Conservation (phyloP, 441 rosid genomes). For the Kokia cookei region DNA sequence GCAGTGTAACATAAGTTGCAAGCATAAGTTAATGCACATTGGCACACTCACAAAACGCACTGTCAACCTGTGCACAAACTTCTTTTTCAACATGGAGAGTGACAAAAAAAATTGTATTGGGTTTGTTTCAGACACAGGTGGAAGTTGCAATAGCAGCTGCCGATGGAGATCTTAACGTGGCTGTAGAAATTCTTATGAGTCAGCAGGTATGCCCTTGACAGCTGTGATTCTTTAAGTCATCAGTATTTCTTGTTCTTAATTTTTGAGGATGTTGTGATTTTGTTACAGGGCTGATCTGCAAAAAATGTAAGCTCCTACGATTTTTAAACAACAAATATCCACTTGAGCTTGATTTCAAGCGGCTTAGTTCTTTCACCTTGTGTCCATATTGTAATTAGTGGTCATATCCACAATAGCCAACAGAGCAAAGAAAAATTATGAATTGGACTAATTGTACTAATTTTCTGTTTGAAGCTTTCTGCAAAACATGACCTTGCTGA, state of each 20-base stretch:
- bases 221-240: not conserved
- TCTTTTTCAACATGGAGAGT: not conserved
- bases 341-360: not conserved
- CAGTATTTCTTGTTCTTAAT: not conserved
- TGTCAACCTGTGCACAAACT: not conserved
- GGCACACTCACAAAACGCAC: not conserved
- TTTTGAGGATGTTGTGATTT: not conserved
- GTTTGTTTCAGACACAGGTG: slow-evolving; percentile 73
- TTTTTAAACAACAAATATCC: not conserved
- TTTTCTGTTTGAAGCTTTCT: not conserved
- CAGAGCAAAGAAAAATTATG: not conserved
- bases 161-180: slow-evolving; percentile 81
- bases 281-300: slow-evolving; percentile 29
- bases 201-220: slow-evolving; percentile 48
- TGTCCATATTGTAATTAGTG: not conserved
- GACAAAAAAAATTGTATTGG: not conserved
- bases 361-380: not conserved
- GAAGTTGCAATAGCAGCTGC: slow-evolving; percentile 96
- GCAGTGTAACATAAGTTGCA: not conserved
- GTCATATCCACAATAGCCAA: slow-evolving; percentile 4
- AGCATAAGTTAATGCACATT: not conserved
- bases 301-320: not conserved
- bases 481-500: not conserved
- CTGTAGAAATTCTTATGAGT: slow-evolving; percentile 92
- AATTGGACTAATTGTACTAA: not conserved